These are phyloP conservation scores for Blastobotrys arbuscula DNA, from an alignment of 1,139 yeast genomes.

Conservation along the genomic window DNA sequence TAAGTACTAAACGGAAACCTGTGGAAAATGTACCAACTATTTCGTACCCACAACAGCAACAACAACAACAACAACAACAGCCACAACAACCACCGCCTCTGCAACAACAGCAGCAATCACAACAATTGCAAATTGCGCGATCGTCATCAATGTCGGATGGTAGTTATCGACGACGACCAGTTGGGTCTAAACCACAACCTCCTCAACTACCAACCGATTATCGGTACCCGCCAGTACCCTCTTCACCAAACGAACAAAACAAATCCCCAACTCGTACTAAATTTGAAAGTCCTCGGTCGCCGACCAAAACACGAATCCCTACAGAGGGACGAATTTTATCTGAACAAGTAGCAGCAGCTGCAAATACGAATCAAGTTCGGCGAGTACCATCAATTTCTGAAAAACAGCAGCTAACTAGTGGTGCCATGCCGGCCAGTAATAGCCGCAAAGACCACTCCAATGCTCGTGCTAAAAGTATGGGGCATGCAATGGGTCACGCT, in stretches of 20 bases:
- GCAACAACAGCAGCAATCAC: neutral
- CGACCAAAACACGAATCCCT: conserved; percentile 5
- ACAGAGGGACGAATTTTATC: conserved; percentile 7
- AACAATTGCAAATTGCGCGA: conserved; percentile 15
- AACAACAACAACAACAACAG: conserved; percentile 7
- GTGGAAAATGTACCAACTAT: conserved; percentile 8
- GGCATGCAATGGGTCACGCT: conserved; percentile 51
- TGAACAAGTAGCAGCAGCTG: conserved; percentile 5
- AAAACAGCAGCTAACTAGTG: neutral
- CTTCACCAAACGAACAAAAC: neutral
- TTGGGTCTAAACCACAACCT: conserved; percentile 8
- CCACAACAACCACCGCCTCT: too few species aligned
- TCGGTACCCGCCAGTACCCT: neutral
- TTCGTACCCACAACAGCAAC: conserved; percentile 1
- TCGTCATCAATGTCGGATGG: conserved; percentile 23
- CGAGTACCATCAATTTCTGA: conserved; percentile 1
- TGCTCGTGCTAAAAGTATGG: conserved; percentile 85
- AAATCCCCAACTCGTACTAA: conserved; percentile 12
- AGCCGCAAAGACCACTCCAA: conserved; percentile 58
- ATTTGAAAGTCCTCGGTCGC: conserved; percentile 7
- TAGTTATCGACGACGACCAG: conserved; percentile 7
- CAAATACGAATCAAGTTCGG: neutral
- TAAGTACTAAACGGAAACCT: conserved; percentile 27
- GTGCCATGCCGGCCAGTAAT: conserved; percentile 1
- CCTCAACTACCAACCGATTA: conserved; percentile 4